A percentile compares a stretch with the other conserved stretches of the same genome.
Evolutionary conservation across 1,139 yeast species (phyloP).

Genomic region (Geotrichum cucujoidarum): DNA sequence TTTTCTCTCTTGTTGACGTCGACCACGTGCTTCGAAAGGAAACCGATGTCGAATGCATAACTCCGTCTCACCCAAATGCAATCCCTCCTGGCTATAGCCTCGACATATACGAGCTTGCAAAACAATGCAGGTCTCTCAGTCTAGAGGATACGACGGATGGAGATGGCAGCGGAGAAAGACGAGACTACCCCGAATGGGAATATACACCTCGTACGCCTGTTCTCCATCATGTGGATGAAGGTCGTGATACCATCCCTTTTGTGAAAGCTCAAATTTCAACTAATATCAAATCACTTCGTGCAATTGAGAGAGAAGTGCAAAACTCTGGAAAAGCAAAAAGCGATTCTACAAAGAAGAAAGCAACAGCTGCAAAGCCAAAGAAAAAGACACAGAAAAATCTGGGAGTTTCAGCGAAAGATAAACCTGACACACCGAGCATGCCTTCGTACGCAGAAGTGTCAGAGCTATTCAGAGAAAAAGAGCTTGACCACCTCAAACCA

Average conservation of each 20-base stretch:
- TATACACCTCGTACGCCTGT: no score
- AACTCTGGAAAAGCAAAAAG: no score
- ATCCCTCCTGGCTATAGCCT: constrained; percentile 77
- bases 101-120: constrained; percentile 52
- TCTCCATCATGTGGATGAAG: constrained; percentile 1
- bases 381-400: no score
- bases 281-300: constrained; percentile 5
- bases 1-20: constrained; percentile 89
- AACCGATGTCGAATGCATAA: constrained; percentile 79
- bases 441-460: no score
- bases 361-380: no score
- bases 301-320: constrained; percentile 5
- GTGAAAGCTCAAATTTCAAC: constrained; percentile 13
- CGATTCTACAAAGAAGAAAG: no score
- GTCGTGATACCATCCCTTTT: not conserved
- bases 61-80: constrained; percentile 75
- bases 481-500: no score
- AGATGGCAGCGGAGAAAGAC: no score
- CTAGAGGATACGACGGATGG: not conserved
- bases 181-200: no score
- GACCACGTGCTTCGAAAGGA: constrained; percentile 87
- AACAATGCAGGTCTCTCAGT: constrained; percentile 28
- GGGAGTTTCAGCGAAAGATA: no score
- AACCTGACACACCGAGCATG: no score
- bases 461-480: no score